These are phyloP conservation scores for Candida glucosophila DNA, from an alignment of 1,139 yeast genomes.

Conservation along the genomic window DNA sequence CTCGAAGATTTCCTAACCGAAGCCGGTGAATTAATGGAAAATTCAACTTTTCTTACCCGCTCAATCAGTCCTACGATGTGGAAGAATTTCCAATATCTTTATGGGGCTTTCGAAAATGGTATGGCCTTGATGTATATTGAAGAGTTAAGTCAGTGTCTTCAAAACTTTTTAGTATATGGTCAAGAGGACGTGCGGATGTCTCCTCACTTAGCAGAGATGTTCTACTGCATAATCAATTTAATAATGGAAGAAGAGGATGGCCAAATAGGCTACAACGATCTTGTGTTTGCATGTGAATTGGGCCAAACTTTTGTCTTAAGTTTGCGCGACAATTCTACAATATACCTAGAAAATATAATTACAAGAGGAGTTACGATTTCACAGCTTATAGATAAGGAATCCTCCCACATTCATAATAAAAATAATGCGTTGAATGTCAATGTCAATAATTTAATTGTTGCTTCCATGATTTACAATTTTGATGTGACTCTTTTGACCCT, in stretches of 20 bases:
- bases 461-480: constrained; percentile 60
- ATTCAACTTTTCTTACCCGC: constrained; percentile 70
- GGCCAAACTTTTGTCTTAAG: constrained; percentile 48
- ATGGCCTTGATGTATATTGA: constrained; percentile 59
- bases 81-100: constrained; percentile 54
- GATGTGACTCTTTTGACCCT: constrained; percentile 45
- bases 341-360: constrained; percentile 33
- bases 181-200: constrained; percentile 33
- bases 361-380: constrained; percentile 12
- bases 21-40: constrained; percentile 76
- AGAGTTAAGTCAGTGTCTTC: constrained; percentile 68
- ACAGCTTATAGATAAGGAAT: constrained; percentile 6
- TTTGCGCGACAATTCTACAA: constrained; percentile 31
- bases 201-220: constrained; percentile 13
- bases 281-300: constrained; percentile 42
- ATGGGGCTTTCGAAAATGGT: constrained; percentile 45
- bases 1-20: constrained; percentile 79
- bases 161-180: constrained; percentile 74
- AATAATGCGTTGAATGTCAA: constrained; percentile 44
- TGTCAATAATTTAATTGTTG: constrained; percentile 56
- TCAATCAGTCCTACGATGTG: constrained; percentile 69
- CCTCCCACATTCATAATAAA: constrained; percentile 11
- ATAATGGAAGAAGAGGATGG: constrained; percentile 29
- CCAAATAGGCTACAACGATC: constrained; percentile 39
- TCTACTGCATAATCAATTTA: constrained; percentile 27